Evolutionary conservation across 768 basidiomycete genomes (phyloP), one percentile per base, ranked within the genome.

Genomic region (Lactarius indigo): DNA sequence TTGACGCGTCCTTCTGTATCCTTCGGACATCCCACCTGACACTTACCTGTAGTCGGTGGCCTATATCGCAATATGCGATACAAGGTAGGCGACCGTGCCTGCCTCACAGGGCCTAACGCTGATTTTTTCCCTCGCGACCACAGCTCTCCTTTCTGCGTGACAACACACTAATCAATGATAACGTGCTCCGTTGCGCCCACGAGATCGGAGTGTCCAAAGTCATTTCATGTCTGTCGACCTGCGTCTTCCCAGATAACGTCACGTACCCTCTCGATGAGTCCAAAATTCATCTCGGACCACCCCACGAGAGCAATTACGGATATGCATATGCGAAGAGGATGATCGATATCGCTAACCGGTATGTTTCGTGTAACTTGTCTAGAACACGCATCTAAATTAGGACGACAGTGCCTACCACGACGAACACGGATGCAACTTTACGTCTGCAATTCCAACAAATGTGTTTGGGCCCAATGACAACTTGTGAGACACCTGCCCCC

Each of bases 341-440:
- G 83, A 94, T 98, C 9, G 96, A 98, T 74, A 87, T 97, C 1
- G 91, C 94, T 75, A 98, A 98, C 74, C 94, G 91, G 95, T 95
- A 66, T 64, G 89, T 68, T 31, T 23, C 71, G 10, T 69, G 23
- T 31, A 17, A 42, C 47, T 26, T 42, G 15, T 50, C 28, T n/a
- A 23, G 17, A 41, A 42, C 28, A 26, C 54, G 15, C 7, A 33
- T 39, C 31, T 61, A 18, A 17, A 23, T 15, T 3, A n/a, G 1
- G 26, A 44, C 44, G 31, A 31, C 65, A 96, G 95, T 69, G 96
- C 96, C 0, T 98, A 98, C 83, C 90, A 95, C 79, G 94, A 96
- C 71, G 90, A 98, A 76, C 96, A 89, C 72, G 96, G 95, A 23
- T 88, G 87, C 79, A 94, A 93, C 77, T 98, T 97, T 75, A 97